phyloP scores from a whole-genome alignment of 2,329 filamentous ascomycete species.

The Thelonectria blattea region DNA sequence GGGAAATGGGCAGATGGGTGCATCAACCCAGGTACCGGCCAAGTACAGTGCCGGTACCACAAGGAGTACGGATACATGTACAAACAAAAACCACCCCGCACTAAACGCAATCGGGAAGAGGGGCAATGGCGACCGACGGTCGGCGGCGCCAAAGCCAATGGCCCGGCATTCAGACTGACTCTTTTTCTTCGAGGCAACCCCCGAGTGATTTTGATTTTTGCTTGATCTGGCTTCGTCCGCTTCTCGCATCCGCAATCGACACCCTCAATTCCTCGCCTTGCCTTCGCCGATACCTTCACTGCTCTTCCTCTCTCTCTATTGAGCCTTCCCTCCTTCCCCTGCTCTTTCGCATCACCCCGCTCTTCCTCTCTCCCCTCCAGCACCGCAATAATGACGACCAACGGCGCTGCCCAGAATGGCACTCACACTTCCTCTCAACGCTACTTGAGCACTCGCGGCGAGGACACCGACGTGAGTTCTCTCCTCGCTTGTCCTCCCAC shows the following conservation, averaged over 20 bases:
- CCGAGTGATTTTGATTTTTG: conserved; percentile 14
- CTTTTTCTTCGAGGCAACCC: not conserved
- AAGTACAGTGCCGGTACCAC: too few relatives aligned
- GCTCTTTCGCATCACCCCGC: conserved; percentile 6
- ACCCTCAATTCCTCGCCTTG: not conserved
- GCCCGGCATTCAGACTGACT: conserved; percentile 4
- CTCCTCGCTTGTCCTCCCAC: not conserved
- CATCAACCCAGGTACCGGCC: not conserved
- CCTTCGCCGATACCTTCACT: not conserved
- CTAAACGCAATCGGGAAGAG: conserved; percentile 37
- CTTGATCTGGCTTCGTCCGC: not conserved
- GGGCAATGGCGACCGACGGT: conserved; percentile 30
- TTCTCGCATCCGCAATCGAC: not conserved
- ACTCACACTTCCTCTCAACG: conserved; percentile 54
- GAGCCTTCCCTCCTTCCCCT: not conserved
- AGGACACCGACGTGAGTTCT: conserved; percentile 54
- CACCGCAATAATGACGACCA: conserved; percentile 48
- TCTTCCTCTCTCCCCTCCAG: conserved; percentile 1
- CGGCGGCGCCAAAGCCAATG: conserved; percentile 20
- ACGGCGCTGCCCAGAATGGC: conserved; percentile 45
- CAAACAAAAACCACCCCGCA: conserved; percentile 37
- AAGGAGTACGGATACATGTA: conserved; percentile 7
- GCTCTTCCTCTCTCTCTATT: not conserved
- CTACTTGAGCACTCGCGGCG: conserved; percentile 59
- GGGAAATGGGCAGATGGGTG: not conserved